Evolutionary conservation across 2,329 filamentous ascomycete genomes (phyloP).

Genomic region (Phaeoacremonium minimum): DNA sequence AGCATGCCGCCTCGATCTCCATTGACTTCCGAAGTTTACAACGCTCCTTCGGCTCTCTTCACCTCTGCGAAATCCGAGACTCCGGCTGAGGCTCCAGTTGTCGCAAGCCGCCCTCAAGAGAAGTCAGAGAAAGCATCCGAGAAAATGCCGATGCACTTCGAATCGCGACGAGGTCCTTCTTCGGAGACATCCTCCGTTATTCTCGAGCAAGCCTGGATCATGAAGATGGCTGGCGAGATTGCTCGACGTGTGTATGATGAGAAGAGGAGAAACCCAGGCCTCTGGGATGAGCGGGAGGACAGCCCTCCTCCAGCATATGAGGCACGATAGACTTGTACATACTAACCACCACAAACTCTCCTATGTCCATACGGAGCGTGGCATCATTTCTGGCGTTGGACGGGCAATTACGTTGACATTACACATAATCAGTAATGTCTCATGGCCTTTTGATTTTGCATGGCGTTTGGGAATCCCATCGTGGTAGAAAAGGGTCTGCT

Average conservation of each 20-base stretch:
- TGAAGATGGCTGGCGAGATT: slow-evolving; percentile 92
- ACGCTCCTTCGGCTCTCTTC: slow-evolving; percentile 16
- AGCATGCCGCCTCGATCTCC: slow-evolving; percentile 23
- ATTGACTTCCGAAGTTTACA: slow-evolving; percentile 26
- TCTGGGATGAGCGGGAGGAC: slow-evolving; percentile 53
- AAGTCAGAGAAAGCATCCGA: slow-evolving; percentile 16
- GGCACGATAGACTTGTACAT: slow-evolving; percentile 31
- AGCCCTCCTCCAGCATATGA: slow-evolving; percentile 60
- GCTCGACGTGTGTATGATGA: slow-evolving; percentile 84
- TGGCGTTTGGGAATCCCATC: slow-evolving; percentile 8
- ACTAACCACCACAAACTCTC: slow-evolving; percentile 5
- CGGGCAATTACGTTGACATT: slow-evolving; percentile 2
- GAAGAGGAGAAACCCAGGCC: slow-evolving; percentile 54
- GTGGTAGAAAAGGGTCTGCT: slow-evolving; percentile 4
- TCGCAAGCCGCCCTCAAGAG: no score
- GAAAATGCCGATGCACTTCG: slow-evolving; percentile 22
- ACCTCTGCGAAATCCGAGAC: slow-evolving; percentile 13
- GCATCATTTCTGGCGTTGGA: slow-evolving; percentile 10
- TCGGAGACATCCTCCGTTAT: slow-evolving; percentile 56
- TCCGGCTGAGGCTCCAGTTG: no score
- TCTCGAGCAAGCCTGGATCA: slow-evolving; percentile 79
- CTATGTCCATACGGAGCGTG: slow-evolving; percentile 2
- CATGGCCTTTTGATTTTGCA: slow-evolving; percentile 6
- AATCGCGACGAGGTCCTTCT: slow-evolving; percentile 24
- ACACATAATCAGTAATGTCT: slow-evolving; percentile 6